These are phyloP conservation scores for Xylaria digitata DNA, from an alignment of 2,329 filamentous ascomycete species.

Conservation along the genomic window DNA sequence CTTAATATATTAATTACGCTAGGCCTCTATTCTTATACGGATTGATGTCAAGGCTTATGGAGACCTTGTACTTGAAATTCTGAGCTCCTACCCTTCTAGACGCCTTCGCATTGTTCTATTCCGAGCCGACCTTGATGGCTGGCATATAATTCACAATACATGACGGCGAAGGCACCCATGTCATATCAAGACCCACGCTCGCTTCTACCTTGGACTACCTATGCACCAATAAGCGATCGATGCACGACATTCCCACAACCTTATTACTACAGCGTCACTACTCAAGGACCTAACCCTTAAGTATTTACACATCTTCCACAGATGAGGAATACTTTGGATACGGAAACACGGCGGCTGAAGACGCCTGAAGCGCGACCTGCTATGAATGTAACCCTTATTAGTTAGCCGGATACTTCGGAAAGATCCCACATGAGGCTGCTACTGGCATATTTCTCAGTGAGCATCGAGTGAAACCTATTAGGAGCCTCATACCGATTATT, in stretches of 20 bases:
- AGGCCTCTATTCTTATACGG: neutral
- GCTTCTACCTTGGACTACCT: neutral
- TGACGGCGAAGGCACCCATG: neutral
- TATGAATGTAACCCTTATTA: neutral
- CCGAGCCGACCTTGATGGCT: neutral
- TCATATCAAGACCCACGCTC: neutral
- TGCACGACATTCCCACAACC: neutral
- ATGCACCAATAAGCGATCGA: neutral
- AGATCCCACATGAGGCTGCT: neutral
- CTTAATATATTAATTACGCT: constrained; percentile 5
- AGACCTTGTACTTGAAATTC: neutral
- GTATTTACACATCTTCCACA: neutral
- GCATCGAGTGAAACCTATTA: neutral
- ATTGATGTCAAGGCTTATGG: neutral
- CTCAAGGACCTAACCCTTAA: neutral
- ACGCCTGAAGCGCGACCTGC: neutral
- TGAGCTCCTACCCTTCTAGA: neutral
- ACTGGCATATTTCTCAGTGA: neutral
- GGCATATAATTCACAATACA: neutral
- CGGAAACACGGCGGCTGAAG: neutral
- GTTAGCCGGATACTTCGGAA: neutral
- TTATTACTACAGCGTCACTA: neutral
- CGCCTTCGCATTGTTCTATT: neutral
- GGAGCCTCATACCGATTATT: too few species aligned
- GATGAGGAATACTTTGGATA: neutral